A percentile compares a stretch with the other conserved stretches of the same genome.
phyloP scores from a whole-genome alignment of 2,329 filamentous ascomycete species.

The Epichloe uncinata region DNA sequence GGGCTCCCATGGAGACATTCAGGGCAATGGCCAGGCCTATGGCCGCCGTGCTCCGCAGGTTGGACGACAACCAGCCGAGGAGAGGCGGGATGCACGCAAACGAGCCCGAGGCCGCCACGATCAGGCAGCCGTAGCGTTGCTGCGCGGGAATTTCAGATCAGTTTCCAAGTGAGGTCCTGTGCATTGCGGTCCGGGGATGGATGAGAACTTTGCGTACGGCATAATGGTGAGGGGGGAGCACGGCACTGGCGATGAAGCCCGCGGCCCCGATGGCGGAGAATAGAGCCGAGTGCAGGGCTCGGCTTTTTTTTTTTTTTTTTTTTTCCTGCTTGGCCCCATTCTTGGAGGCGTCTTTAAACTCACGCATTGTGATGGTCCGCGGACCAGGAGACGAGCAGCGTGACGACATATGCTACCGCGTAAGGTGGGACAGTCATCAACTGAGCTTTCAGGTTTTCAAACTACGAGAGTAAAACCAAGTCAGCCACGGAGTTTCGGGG shows the following conservation, averaged over 20 bases:
- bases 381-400: constrained; percentile 37
- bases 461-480: constrained; percentile 11
- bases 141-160: constrained; percentile 32
- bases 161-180: no score
- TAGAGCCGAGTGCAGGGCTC: constrained; percentile 30
- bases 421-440: constrained; percentile 55
- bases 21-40: constrained; percentile 57
- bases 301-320: no score
- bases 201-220: constrained; percentile 21
- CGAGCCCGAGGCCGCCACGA: constrained; percentile 51
- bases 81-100: constrained; percentile 59
- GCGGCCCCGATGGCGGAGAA: constrained; percentile 30
- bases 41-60: constrained; percentile 50
- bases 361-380: constrained; percentile 47
- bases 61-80: constrained; percentile 57
- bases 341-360: not conserved
- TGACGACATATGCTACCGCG: constrained; percentile 38
- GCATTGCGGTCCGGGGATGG: no score
- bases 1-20: constrained; percentile 53
- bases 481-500: not conserved
- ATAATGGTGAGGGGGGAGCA: constrained; percentile 36
- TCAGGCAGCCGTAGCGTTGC: constrained; percentile 56
- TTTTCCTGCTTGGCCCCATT: no score
- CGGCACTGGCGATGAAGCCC: constrained; percentile 47
- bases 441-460: constrained; percentile 41